Percentiles rank a stretch among this genome's conserved stretches.
Evolutionary conservation across 768 basidiomycete species (phyloP).

Genomic region (Boletus reticuloceps): DNA sequence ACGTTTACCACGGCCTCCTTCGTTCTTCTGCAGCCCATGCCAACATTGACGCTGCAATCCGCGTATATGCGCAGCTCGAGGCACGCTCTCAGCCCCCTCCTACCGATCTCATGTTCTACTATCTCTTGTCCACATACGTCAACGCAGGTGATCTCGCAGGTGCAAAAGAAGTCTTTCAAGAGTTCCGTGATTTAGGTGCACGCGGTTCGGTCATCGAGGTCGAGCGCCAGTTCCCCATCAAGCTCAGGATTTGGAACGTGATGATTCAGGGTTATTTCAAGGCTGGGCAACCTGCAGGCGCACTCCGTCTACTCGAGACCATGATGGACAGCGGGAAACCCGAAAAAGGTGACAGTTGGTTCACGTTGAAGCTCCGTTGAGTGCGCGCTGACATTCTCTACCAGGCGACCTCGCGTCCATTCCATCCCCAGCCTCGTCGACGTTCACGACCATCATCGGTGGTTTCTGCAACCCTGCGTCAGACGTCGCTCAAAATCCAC

Average conservation of each 20-base stretch:
- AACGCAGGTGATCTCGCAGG: slow-evolving; percentile 47
- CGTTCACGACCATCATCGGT: slow-evolving; percentile 60
- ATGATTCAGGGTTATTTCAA: slow-evolving; percentile 78
- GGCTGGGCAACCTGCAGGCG: slow-evolving; percentile 58
- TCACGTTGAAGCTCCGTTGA: background rate
- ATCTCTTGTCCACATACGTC: slow-evolving; percentile 59
- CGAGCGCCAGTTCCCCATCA: slow-evolving; percentile 27
- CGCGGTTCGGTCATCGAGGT: slow-evolving; percentile 29
- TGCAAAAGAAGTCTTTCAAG: slow-evolving; percentile 60
- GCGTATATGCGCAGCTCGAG: slow-evolving; percentile 64
- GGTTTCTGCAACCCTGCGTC: slow-evolving; percentile 58
- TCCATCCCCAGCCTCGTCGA: slow-evolving; percentile 59
- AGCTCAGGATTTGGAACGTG: slow-evolving; percentile 62
- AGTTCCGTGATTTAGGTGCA: slow-evolving; percentile 47
- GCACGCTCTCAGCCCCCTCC: slow-evolving; percentile 30
- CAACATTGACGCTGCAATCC: slow-evolving; percentile 58
- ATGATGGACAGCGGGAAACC: slow-evolving; percentile 55
- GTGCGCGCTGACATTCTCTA: background rate
- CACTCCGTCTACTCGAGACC: slow-evolving; percentile 60
- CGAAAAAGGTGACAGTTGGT: slow-evolving; percentile 12
- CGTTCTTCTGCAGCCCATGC: slow-evolving; percentile 57
- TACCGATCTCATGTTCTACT: slow-evolving; percentile 41
- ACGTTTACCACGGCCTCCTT: slow-evolving; percentile 54
- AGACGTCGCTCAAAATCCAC: background rate
- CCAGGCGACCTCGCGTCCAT: slow-evolving; percentile 34